Evolutionary conservation across 2,329 filamentous ascomycete genomes (phyloP).

Genomic region (Fusarium mangiferae): DNA sequence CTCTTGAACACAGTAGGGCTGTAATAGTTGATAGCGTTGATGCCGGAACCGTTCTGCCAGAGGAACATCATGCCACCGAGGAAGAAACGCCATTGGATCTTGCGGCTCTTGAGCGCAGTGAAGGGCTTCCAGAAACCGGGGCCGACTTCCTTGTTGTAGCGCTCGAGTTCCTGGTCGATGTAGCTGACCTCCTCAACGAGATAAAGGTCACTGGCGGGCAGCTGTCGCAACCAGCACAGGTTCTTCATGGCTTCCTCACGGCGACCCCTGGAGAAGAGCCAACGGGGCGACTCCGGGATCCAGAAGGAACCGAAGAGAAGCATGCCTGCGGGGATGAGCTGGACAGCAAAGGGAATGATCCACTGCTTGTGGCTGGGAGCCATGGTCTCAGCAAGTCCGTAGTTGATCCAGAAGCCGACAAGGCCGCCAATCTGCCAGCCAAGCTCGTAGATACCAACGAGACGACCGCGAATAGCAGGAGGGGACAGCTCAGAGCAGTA

Average conservation of each 20-base stretch:
- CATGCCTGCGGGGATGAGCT: constrained; percentile 73
- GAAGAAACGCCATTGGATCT: constrained; percentile 76
- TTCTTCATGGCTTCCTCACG: constrained; percentile 67
- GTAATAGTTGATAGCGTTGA: constrained; percentile 84
- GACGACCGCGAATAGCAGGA: constrained; percentile 70
- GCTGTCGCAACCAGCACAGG: constrained; percentile 72
- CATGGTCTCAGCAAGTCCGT: constrained; percentile 65
- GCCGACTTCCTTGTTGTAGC: constrained; percentile 72
- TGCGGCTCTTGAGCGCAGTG: constrained; percentile 62
- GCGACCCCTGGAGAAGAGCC: constrained; percentile 72
- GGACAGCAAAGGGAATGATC: constrained; percentile 72
- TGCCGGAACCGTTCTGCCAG: constrained; percentile 79
- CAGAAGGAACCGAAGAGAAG: constrained; percentile 67
- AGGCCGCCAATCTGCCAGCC: constrained; percentile 72
- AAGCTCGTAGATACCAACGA: constrained; percentile 74
- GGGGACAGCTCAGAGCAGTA: constrained; percentile 70
- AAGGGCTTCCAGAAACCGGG: constrained; percentile 81
- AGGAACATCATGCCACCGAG: constrained; percentile 81
- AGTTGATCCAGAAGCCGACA: constrained; percentile 74
- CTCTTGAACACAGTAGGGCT: constrained; percentile 57
- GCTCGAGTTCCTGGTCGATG: constrained; percentile 76
- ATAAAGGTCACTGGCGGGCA: constrained; percentile 67
- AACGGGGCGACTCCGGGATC: constrained; percentile 74
- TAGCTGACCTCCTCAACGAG: constrained; percentile 78
- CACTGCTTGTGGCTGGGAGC: constrained; percentile 55